Evolutionary conservation across 164 flowering plant genomes (phyloP), one percentile per base, ranked within the genome.

Genomic region (Chimonanthus praecox): DNA sequence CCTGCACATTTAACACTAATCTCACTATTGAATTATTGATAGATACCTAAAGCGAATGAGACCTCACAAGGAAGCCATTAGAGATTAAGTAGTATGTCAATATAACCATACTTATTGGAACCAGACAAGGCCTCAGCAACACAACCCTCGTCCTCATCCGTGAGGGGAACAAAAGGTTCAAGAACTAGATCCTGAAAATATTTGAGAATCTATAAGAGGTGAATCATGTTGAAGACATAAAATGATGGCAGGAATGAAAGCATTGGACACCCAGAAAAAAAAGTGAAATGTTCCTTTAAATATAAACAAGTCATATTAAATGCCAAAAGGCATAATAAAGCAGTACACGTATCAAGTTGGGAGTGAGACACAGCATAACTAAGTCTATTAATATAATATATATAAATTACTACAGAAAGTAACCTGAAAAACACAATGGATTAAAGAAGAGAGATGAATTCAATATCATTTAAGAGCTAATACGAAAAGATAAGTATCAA

Each of bases 141-240:
- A 68, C 82, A 85, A 47, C 16, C 77, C 74, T 87, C 87, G 71
- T 96, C 99, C 75, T 90, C 95, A 46, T 80, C 72, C 6, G 95
- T 83, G 67, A 96, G 94, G 64, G 90, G 90, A 68, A 71, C 51
- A 80, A 90, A 90, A 73, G 85, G 85, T 64, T 85, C 91, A 4
- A 44, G 78, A 50, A 72, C 80, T 64, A 74, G 72, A 65, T 76
- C 89, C 97, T 91, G 82, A 69, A 82, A 70, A 58, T 20, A 13
- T 46, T 33, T 70, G 33, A 33, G 33, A 33, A 33, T 33, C 33
- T 33, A 33, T 33, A 33, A 33, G 33, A 33, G 33, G 33, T 33
- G 33, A 54, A 54, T 13, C 16, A 54, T 13, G 16, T 5, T 9
- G 16, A 5, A 54, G 60, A 4, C 16, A 54, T 33, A 54, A 13